Percentiles rank a stretch among this genome's conserved stretches.
Conservation (phyloP, 1,139 yeast species). For the Zygosaccharomyces pseudobailii region DNA sequence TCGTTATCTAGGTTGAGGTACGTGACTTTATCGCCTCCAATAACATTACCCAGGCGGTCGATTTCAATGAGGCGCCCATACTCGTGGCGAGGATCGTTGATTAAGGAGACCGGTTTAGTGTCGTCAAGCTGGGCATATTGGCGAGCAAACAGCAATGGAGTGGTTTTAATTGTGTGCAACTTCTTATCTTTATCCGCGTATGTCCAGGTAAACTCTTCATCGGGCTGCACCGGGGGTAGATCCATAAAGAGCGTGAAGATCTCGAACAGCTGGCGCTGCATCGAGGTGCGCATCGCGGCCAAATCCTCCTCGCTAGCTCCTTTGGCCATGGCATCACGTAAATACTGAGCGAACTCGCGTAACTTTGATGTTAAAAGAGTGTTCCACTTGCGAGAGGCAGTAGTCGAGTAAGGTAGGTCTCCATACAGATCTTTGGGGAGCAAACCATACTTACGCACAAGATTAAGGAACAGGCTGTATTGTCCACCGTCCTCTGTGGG, state of each 20-base stretch:
- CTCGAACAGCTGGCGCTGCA: constrained; percentile 60
- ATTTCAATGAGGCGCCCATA: constrained; percentile 60
- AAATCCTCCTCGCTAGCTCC: constrained; percentile 28
- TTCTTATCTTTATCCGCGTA: constrained; percentile 68
- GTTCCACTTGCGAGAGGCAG: constrained; percentile 54
- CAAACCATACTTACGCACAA: constrained; percentile 71
- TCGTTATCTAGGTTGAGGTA: constrained; percentile 65
- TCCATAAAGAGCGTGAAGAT: constrained; percentile 65
- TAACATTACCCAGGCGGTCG: constrained; percentile 67
- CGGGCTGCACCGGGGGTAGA: constrained; percentile 64
- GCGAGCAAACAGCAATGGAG: constrained; percentile 60
- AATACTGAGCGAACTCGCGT: constrained; percentile 67
- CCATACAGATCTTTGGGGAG: constrained; percentile 71
- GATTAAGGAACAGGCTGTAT: constrained; percentile 73
- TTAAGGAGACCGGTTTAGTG: constrained; percentile 54
- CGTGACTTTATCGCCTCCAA: constrained; percentile 60
- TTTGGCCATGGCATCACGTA: constrained; percentile 45
- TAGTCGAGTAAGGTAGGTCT: constrained; percentile 57
- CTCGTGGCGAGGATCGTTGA: constrained; percentile 76
- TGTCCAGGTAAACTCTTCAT: constrained; percentile 66
- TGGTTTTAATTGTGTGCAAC: constrained; percentile 47
- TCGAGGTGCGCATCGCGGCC: constrained; percentile 40
- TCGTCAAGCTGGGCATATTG: constrained; percentile 49
- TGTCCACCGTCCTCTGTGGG: constrained; percentile 85
- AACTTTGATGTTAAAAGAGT: constrained; percentile 58